phyloP scores from a whole-genome alignment of 768 basidiomycete genomes.

The Dioszegia hungarica region DNA sequence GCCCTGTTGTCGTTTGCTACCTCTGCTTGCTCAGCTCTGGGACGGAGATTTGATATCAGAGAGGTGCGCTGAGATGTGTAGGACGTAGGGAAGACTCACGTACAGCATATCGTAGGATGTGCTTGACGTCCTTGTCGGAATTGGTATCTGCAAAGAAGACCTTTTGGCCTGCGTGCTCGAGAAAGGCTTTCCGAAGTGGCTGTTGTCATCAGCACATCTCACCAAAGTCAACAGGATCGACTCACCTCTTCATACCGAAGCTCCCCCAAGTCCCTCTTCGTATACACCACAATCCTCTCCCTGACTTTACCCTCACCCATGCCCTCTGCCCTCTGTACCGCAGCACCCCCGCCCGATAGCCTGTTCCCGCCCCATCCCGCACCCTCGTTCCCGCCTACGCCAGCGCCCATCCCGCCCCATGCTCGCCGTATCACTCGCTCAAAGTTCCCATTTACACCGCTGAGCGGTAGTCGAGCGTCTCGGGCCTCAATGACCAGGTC shows the following conservation, averaged over 20 bases:
- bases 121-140: conserved; percentile 45
- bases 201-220: conserved; percentile 12
- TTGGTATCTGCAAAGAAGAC: conserved; percentile 51
- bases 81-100: conserved; percentile 35
- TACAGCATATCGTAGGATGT: conserved; percentile 47
- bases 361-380: background rate
- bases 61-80: background rate
- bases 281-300: conserved; percentile 84
- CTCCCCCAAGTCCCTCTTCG: conserved; percentile 87
- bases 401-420: conserved; percentile 27
- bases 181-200: conserved; percentile 50
- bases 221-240: conserved; percentile 50
- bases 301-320: conserved; percentile 51
- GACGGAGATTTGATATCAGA: background rate
- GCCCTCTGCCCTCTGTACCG: background rate
- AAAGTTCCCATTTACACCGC: conserved; percentile 83
- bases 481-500: conserved; percentile 85
- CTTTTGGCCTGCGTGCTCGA: conserved; percentile 44
- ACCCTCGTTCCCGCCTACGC: background rate
- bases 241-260: conserved; percentile 80
- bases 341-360: background rate
- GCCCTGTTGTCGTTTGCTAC: conserved; percentile 62
- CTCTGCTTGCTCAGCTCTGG: conserved; percentile 49
- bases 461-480: conserved; percentile 86
- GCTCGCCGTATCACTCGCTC: conserved; percentile 56